Conservation (phyloP, 2,329 filamentous ascomycete species). For the Phialemonium atrogriseum region DNA sequence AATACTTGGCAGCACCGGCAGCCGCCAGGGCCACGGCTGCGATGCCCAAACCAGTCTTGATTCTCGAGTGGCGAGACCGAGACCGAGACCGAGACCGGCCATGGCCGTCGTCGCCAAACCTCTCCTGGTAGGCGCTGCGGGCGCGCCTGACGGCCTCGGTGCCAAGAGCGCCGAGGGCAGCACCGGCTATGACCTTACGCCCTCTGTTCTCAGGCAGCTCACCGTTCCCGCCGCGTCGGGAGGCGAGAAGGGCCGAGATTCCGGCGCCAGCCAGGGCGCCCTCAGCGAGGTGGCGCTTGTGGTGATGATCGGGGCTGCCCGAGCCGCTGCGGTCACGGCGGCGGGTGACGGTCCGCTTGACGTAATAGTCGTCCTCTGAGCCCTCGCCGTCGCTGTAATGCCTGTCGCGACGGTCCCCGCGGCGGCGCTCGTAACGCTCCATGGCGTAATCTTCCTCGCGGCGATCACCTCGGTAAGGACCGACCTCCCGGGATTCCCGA, state of each 20-base stretch:
- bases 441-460: conserved; percentile 25
- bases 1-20: conserved; percentile 57
- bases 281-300: conserved; percentile 52
- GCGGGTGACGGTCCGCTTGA: conserved; percentile 36
- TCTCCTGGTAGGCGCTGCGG: conserved; percentile 51
- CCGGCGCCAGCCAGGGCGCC: conserved; percentile 58
- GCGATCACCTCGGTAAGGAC: conserved; percentile 25
- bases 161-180: conserved; percentile 53
- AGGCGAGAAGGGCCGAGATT: conserved; percentile 48
- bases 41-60: conserved; percentile 55
- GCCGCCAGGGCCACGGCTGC: conserved; percentile 56
- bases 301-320: conserved; percentile 35
- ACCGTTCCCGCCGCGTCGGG: conserved; percentile 42
- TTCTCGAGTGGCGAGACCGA: conserved; percentile 32
- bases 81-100: conserved; percentile 25
- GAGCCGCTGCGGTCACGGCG: conserved; percentile 42
- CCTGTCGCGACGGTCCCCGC: conserved; percentile 26
- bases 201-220: conserved; percentile 43
- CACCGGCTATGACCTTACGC: conserved; percentile 52
- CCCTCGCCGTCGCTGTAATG: conserved; percentile 25
- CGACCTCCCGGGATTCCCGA: conserved; percentile 34
- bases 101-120: conserved; percentile 30
- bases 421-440: conserved; percentile 21
- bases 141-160: conserved; percentile 53
- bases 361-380: conserved; percentile 32